Conservation (phyloP, 2,329 filamentous ascomycete species). For the Monosporascus sp. region DNA sequence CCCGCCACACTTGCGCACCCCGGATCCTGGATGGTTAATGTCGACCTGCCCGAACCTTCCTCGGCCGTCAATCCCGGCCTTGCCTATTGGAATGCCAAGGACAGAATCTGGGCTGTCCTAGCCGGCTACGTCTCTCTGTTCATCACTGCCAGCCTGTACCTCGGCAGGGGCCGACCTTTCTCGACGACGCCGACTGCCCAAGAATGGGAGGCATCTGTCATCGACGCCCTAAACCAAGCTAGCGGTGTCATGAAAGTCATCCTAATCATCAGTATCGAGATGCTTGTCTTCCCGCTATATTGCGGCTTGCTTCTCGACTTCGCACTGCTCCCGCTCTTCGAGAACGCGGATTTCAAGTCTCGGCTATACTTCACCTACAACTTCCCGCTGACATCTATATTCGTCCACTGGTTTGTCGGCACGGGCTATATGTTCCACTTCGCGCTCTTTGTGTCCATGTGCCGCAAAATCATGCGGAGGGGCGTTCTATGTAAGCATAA, state of each 20-base stretch:
- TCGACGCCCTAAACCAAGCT: constrained; percentile 84
- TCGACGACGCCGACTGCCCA: constrained; percentile 51
- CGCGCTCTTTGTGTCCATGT: constrained; percentile 97
- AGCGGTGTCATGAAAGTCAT: constrained; percentile 98
- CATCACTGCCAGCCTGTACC: constrained; percentile 69
- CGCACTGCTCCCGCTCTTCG: constrained; percentile 84
- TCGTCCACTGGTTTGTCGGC: constrained; percentile 97
- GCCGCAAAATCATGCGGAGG: constrained; percentile 91
- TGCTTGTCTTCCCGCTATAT: constrained; percentile 95
- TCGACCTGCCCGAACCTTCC: constrained; percentile 38
- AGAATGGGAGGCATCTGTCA: constrained; percentile 69
- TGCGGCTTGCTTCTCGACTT: constrained; percentile 87
- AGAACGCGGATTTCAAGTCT: constrained; percentile 69
- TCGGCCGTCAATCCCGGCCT: constrained; percentile 49
- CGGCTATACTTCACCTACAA: constrained; percentile 72
- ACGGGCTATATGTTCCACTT: constrained; percentile 99
- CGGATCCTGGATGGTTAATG: constrained; percentile 53
- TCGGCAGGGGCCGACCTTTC: constrained; percentile 67
- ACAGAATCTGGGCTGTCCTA: constrained; percentile 66
- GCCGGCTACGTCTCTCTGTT: constrained; percentile 78
- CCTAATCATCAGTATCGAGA: constrained; percentile 96
- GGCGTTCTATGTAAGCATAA: constrained; percentile 78
- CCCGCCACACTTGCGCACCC: constrained; percentile 39
- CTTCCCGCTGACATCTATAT: constrained; percentile 84
- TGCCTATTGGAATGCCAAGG: constrained; percentile 62